Percentiles rank a stretch among this genome's conserved stretches.
Evolutionary conservation across 2,329 filamentous ascomycete genomes (phyloP).

Genomic region (Ceratocystiopsis sp.): DNA sequence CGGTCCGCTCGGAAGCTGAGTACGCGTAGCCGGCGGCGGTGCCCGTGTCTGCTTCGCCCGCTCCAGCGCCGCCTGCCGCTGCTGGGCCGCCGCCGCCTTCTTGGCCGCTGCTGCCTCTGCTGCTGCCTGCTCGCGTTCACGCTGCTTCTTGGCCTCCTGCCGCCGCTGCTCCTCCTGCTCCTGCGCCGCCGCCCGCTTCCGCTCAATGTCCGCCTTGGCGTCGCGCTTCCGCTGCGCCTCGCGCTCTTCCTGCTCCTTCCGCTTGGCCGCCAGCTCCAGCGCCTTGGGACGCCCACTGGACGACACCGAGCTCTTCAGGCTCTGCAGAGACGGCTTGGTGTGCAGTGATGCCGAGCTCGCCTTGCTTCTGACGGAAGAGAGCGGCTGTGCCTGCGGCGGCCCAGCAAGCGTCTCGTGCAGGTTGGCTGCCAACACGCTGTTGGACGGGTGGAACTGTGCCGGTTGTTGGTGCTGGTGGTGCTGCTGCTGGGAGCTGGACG

Average conservation of each 20-base stretch:
- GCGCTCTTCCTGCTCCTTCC: slow-evolving; percentile 72
- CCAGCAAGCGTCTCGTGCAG: slow-evolving; percentile 35
- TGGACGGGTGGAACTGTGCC: slow-evolving; percentile 41
- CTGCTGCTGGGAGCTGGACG: slow-evolving; percentile 40
- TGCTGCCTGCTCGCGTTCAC: slow-evolving; percentile 39
- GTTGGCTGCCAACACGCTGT: slow-evolving; percentile 37
- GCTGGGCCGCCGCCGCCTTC: slow-evolving; percentile 32
- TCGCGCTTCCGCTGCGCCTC: slow-evolving; percentile 65
- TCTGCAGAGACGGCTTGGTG: slow-evolving; percentile 35
- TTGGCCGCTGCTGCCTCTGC: slow-evolving; percentile 34
- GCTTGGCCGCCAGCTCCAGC: slow-evolving; percentile 58
- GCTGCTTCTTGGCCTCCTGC: slow-evolving; percentile 32
- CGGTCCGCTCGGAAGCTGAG: slow-evolving; percentile 31
- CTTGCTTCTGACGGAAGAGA: slow-evolving; percentile 37
- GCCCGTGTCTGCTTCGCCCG: slow-evolving; percentile 48
- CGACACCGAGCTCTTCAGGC: slow-evolving; percentile 48
- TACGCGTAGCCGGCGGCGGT: slow-evolving; percentile 40
- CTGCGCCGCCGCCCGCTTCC: slow-evolving; percentile 50
- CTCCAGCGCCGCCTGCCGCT: slow-evolving; percentile 45
- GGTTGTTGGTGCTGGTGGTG: slow-evolving; percentile 15
- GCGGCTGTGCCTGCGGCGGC: slow-evolving; percentile 19
- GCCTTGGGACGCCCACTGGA: slow-evolving; percentile 51
- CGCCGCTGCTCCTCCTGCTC: slow-evolving; percentile 39
- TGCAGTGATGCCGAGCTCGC: slow-evolving; percentile 50
- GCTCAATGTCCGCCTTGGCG: slow-evolving; percentile 64